Base-by-base conservation (phyloP, 768 basidiomycete species). In the Russula emetica region DNA sequence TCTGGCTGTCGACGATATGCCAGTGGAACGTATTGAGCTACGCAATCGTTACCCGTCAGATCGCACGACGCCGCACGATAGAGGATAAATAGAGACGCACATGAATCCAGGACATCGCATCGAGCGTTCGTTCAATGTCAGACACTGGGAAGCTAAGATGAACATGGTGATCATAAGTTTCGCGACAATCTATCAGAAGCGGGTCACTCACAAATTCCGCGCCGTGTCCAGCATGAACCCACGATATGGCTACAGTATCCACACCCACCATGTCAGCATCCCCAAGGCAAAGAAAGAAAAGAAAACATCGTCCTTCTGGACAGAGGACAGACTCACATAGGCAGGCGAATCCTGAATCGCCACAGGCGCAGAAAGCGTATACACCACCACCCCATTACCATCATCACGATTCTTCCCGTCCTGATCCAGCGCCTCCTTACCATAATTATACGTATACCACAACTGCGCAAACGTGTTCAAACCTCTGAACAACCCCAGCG, bases 161-260 rank as follows among this genome's bases (percentile, higher is more conserved):
- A 3, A 66, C 50, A 30, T 61, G 18, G 28, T 34, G 18, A 34
- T 40, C 38, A 32, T 8, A 44, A 61, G 30, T 11, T 40, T 34
- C 20, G 8, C 2, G 44, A 47, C 5, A 22, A 0, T 1, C 18
- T 5, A 49, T 1, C n/a, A 47, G 10, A 9, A 18, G 1, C 13
- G 49, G 8, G 22, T n/a, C 26, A 75, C 85, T 62, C 55, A 64
- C 63, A 36, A 94, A 74, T 92, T 87, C 28, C 91, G 78, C 1
- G 90, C 78, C 0, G 91, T 93, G 71, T 94, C 92, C 14, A 94
- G 79, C 83, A 92, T 83, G 60, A 92, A 79, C 10, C 87, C 90
- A 24, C 92, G 83, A 71, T 86, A 89, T 0, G 86, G 85, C 86
- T 88, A 67, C 7, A 14, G 51, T 45, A n/a, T 28, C 24, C 54